Evolutionary conservation across 2,329 filamentous ascomycete genomes (phyloP).

Genomic region (Magnaporthales sp.): DNA sequence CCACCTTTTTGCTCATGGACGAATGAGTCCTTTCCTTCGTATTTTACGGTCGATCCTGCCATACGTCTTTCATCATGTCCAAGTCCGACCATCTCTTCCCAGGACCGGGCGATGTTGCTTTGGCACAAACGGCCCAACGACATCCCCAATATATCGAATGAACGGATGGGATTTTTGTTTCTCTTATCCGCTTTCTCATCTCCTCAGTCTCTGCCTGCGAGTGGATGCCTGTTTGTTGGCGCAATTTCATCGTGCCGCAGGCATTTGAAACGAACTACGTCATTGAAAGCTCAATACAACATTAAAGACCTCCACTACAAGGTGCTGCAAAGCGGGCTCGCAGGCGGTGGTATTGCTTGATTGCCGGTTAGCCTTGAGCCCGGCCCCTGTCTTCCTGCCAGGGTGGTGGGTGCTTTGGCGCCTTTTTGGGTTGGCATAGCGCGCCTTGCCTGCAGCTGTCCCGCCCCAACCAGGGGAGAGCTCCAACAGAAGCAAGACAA

Average conservation of each 20-base stretch:
- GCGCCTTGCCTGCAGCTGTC: neutral
- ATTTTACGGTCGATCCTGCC: neutral
- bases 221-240: neutral
- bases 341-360: slow-evolving; percentile 1
- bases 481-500: neutral
- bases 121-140: neutral
- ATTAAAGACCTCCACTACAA: neutral
- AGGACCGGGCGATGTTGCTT: neutral
- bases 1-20: neutral
- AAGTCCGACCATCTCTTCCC: neutral
- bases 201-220: neutral
- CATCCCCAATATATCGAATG: neutral
- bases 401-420: neutral
- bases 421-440: neutral
- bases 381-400: neutral
- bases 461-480: neutral
- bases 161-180: neutral
- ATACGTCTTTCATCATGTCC: neutral
- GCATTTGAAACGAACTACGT: slow-evolving; percentile 4
- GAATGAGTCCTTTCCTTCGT: neutral
- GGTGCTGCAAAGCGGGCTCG: neutral
- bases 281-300: slow-evolving; percentile 2
- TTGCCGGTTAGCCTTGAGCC: slow-evolving; percentile 3
- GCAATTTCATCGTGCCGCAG: neutral
- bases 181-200: neutral